These are phyloP conservation scores for Huiozyma sinensis DNA, from an alignment of 805 yeast species.

Conservation along the genomic window DNA sequence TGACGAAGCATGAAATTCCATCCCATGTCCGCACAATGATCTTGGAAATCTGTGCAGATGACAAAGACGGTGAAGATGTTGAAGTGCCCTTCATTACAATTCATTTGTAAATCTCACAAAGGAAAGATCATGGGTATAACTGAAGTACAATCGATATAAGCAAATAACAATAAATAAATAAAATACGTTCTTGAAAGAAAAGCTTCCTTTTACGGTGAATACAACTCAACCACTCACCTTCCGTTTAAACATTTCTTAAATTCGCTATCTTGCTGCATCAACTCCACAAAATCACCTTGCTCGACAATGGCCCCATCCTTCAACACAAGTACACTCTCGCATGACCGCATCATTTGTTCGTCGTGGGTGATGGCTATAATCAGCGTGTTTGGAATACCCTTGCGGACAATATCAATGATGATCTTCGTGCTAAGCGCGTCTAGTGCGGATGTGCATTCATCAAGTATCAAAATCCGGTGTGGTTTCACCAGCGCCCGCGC, in stretches of 20 bases:
- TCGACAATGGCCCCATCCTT: constrained; percentile 40
- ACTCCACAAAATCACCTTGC: constrained; percentile 2
- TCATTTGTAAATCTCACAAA: constrained; percentile 29
- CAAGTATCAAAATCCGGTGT: constrained; percentile 58
- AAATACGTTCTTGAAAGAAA: neutral
- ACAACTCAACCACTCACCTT: neutral
- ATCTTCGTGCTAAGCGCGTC: constrained; percentile 50
- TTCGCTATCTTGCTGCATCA: neutral
- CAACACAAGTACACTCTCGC: constrained; percentile 41
- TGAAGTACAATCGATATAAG: neutral
- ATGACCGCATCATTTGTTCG: constrained; percentile 48
- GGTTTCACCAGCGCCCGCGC: constrained; percentile 68
- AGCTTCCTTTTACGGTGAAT: neutral
- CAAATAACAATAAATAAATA: neutral
- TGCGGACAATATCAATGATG: constrained; percentile 40
- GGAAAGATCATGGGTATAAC: neutral
- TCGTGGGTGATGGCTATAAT: constrained; percentile 68
- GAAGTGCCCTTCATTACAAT: constrained; percentile 84
- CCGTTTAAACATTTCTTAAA: neutral
- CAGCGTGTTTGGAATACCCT: constrained; percentile 32
- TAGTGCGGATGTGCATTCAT: constrained; percentile 84
- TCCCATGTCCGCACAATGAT: constrained; percentile 65
- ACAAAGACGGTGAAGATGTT: constrained; percentile 85
- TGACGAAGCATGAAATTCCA: constrained; percentile 75
- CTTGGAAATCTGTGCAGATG: constrained; percentile 88